Base-by-base conservation (phyloP, 345 rosid species). In the Leavenworthia alabamica region DNA sequence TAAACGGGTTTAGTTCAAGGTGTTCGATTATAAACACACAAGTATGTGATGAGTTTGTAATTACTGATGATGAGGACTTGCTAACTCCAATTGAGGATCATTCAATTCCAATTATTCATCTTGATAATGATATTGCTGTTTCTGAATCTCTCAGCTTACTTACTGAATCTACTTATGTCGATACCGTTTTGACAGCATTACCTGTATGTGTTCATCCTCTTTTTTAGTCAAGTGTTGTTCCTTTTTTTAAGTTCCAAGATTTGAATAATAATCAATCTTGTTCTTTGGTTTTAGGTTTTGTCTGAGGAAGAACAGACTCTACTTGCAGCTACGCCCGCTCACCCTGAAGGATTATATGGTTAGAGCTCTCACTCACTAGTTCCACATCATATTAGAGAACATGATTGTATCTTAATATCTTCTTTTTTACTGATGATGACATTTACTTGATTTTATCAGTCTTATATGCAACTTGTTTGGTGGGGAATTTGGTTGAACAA, bases 311-410 rank as follows among this genome's bases (percentile, higher is more conserved):
- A 92, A 83, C 98, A 92, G 69, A 81, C 75, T 67, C 84, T 74
- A 31, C 93, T 89, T 44, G 98, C 98, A 41, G 90, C 95, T 37
- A 89, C 90, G 11, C 95, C 98, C 7, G 96, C 98, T 41, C 98
- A 89, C 74, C 86, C 93, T 1, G 86, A 77, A 58, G 96, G 89
- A 60, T 68, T 92, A 68, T 83, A 82, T 74, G 90, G 98, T 92
- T 78, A 55, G 81, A 31, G 17, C 52, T 39, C 33, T 45, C 39
- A 16, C 26, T 43, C 7, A 24, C 50, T 46, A 14, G n/a, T n/a
- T n/a, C n/a, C n/a, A n/a, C n/a, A 44, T 29, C 31, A 13, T 22
- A 33, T 22, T 14, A 47, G 26, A 6, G 1, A 10, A 41, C 20
- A 24, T 41, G 49, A 13, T 33, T 4, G 5, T 29, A 8, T 37